These are phyloP conservation scores for Crucibulum laeve DNA, from an alignment of 768 basidiomycete species.

Conservation along the genomic window DNA sequence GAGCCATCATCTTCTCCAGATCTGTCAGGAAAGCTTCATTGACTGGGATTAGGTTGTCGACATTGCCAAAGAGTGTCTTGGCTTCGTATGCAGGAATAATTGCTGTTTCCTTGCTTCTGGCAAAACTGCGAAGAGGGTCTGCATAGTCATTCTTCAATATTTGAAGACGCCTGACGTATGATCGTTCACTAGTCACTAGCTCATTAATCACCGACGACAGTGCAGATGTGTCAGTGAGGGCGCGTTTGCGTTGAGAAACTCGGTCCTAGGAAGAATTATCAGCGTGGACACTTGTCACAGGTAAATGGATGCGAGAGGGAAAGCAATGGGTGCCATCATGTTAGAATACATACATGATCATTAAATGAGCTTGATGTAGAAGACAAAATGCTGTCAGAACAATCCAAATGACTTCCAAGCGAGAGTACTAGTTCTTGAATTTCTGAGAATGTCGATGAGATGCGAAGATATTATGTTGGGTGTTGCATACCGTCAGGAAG, in stretches of 20 bases:
- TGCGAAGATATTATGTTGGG: neutral
- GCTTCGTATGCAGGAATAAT: slow-evolving; percentile 91
- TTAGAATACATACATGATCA: slow-evolving; percentile 38
- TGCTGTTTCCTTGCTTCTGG: slow-evolving; percentile 77
- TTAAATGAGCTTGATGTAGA: slow-evolving; percentile 33
- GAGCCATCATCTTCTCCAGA: slow-evolving; percentile 72
- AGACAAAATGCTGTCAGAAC: slow-evolving; percentile 44
- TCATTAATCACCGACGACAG: slow-evolving; percentile 79
- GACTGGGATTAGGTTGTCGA: slow-evolving; percentile 85
- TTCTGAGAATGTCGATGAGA: slow-evolving; percentile 46
- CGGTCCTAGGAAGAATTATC: slow-evolving; percentile 23
- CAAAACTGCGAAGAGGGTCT: slow-evolving; percentile 83
- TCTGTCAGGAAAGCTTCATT: slow-evolving; percentile 84
- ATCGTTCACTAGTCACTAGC: slow-evolving; percentile 82
- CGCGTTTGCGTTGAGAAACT: slow-evolving; percentile 47
- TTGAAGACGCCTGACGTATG: slow-evolving; percentile 80
- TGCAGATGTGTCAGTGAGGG: slow-evolving; percentile 59
- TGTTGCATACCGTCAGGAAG: slow-evolving; percentile 56
- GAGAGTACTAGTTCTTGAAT: slow-evolving; percentile 77
- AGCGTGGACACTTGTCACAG: neutral
- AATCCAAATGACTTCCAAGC: slow-evolving; percentile 61
- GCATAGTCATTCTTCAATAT: slow-evolving; percentile 88
- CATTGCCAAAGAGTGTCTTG: slow-evolving; percentile 89
- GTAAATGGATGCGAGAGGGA: neutral
- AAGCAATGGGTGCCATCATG: neutral